Base-by-base conservation (phyloP, 164 flowering plant genomes). In the Piper betle region DNA sequence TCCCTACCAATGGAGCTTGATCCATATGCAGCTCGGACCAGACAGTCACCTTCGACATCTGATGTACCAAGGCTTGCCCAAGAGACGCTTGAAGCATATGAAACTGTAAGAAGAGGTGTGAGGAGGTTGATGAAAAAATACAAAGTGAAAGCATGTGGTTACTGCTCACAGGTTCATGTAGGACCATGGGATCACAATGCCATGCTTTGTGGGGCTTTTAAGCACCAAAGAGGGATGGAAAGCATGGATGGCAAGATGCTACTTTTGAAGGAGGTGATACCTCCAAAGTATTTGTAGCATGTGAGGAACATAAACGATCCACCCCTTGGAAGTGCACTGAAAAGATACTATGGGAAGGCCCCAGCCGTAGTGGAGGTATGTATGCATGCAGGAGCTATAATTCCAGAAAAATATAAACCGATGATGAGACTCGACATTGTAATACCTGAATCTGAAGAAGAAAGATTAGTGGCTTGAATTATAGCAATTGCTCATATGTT, bases 161-260 rank as follows among this genome's bases (percentile, higher is more conserved):
- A 93, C 67, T 93, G 97, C 76, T 70, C 95, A 4, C 95, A 93
- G 77, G 87, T 93, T 69, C 99, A 93, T 62, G 93, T 93, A 19
- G 99, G 99, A 42, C 96, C 99, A 4, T 84, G 96, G 88, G 99
- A 97, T 43, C 99, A 93, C 69, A 75, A 84, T 71, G 96, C 78
- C 0, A 93, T 84, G 79, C 84, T 90, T 3, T 93, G 99, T 65
- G 97, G 97, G 17, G 90, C 71, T 64, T 86, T 84, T 71, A 93
- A 93, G 78, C 96, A 90, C 70, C 97, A 90, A 58, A 94, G 96
- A 82, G 97, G 67, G 95, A 93, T 62, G 97, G 97, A 64, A 90
- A 87, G 77, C 97, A 93, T 66, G 97, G 97, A 15, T 93, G 99
- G 97, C 97, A 93, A 76, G 91, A 88, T 68, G 99, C 97, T 0